These are phyloP conservation scores for Aureobasidium sp. DNA, from an alignment of 2,329 filamentous ascomycete genomes.

Conservation along the genomic window DNA sequence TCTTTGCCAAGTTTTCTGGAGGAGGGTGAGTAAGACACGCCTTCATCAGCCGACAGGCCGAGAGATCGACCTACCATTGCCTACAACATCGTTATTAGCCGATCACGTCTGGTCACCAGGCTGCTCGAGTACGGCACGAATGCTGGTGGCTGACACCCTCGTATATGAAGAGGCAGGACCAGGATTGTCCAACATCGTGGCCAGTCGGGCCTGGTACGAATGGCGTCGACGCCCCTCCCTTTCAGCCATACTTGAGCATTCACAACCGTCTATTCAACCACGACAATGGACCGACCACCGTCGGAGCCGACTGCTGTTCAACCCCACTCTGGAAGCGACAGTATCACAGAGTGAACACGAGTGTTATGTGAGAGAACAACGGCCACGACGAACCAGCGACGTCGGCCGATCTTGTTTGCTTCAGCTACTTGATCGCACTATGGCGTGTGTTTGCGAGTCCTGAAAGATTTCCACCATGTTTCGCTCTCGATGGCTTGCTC, in stretches of 20 bases:
- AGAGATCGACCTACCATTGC: neutral
- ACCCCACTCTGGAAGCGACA: neutral
- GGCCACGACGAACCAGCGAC: neutral
- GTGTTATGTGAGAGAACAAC: neutral
- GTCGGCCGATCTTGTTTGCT: neutral
- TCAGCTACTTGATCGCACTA: neutral
- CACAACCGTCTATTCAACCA: neutral
- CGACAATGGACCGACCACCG: neutral
- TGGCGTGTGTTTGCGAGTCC: neutral
- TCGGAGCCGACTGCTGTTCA: neutral
- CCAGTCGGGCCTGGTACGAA: neutral
- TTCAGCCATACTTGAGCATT: neutral
- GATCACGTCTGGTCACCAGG: slow-evolving; percentile 3
- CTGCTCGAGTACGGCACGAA: neutral
- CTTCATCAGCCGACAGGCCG: slow-evolving; percentile 8
- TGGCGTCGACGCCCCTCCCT: neutral
- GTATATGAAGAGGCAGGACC: slow-evolving; percentile 1
- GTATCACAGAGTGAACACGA: neutral
- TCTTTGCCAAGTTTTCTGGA: slow-evolving; percentile 6
- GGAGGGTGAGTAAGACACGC: neutral
- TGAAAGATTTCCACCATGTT: neutral
- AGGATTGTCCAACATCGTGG: neutral
- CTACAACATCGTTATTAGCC: slow-evolving; percentile 3
- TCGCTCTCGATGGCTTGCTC: neutral
- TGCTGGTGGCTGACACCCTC: slow-evolving; percentile 1